These are phyloP conservation scores for Platanus orientalis DNA, from an alignment of 164 flowering plant species.

Conservation along the genomic window DNA sequence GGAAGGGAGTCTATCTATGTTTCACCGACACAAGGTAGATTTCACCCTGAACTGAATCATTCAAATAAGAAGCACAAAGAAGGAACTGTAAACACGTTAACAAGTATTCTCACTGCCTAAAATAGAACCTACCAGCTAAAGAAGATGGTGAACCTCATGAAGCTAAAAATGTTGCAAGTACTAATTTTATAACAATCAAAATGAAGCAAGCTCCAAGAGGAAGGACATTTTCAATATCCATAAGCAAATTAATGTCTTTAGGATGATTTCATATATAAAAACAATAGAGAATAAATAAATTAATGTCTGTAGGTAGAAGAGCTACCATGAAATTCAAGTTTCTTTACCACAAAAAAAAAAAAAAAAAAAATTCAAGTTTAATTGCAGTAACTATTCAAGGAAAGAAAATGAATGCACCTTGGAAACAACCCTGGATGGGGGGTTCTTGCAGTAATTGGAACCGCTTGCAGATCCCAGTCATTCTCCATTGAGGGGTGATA, in stretches of 20 bases:
- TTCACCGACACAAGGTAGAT: neutral
- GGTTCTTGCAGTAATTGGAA: constrained; percentile 67
- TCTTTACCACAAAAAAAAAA: neutral
- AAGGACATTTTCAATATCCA: too few relatives aligned
- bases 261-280: neutral
- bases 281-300: neutral
- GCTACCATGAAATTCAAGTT: neutral
- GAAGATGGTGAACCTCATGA: neutral
- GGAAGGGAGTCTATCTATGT: neutral
- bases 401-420: constrained; percentile 33
- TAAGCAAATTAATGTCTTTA: neutral
- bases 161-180: neutral
- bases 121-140: too few relatives aligned
- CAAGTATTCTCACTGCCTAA: too few relatives aligned
- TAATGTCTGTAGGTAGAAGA: neutral
- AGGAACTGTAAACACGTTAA: too few relatives aligned
- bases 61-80: too few relatives aligned
- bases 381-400: neutral
- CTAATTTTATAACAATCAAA: too few relatives aligned
- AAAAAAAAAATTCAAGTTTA: neutral
- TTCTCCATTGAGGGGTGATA: constrained; percentile 84
- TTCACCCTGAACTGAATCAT: too few relatives aligned
- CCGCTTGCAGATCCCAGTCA: constrained; percentile 96
- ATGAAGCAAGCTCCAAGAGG: too few relatives aligned
- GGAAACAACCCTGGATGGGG: constrained; percentile 64